Evolutionary conservation across 164 flowering plant genomes (phyloP), one percentile per base, ranked within the genome.

Genomic region (Paratinospora sagittata): DNA sequence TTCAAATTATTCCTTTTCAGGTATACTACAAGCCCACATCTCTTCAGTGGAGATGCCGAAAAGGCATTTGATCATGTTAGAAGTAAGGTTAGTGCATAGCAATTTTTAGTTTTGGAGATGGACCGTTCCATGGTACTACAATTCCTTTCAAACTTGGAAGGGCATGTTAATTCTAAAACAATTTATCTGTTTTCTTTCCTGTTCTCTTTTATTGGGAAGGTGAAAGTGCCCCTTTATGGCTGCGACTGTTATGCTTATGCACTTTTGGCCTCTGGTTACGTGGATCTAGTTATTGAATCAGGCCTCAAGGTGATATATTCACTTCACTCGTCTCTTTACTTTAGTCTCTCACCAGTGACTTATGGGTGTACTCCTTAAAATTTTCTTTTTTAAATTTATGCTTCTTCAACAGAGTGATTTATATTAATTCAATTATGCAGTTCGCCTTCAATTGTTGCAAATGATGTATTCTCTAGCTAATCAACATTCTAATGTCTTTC

Each of bases 11-110:
- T 64, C 8, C 39, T 68, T 27, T 72, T 69, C 74, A 96, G 98
- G 83, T 91, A 96, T 81, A 91, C 99, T 2, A 93, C 98, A 71
- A 96, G 99, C 68, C 99, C 99, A 17, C 98, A 96, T 81, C 79
- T 89, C 21, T 96, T 96, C 82, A 84, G 73, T 61, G 92, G 89
- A 73, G n/a, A n/a, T n/a, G n/a, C n/a, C n/a, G n/a, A n/a, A n/a
- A n/a, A n/a, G n/a, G n/a, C n/a, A n/a, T n/a, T n/a, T n/a, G n/a
- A n/a, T n/a, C n/a, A n/a, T n/a, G n/a, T n/a, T n/a, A n/a, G n/a
- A n/a, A n/a, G n/a, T 66, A 90, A 93, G 98, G 98, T 96, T 10
- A 67, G 82, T 76, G 14, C 3, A n/a, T 49, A 17, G 8, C 26
- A 30, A 12, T 49, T 61, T 3, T 17, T 55, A 4, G 34, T 63